These are phyloP conservation scores for Cylindrodendrum hubeiense DNA, from an alignment of 2,329 filamentous ascomycete species.

Conservation along the genomic window DNA sequence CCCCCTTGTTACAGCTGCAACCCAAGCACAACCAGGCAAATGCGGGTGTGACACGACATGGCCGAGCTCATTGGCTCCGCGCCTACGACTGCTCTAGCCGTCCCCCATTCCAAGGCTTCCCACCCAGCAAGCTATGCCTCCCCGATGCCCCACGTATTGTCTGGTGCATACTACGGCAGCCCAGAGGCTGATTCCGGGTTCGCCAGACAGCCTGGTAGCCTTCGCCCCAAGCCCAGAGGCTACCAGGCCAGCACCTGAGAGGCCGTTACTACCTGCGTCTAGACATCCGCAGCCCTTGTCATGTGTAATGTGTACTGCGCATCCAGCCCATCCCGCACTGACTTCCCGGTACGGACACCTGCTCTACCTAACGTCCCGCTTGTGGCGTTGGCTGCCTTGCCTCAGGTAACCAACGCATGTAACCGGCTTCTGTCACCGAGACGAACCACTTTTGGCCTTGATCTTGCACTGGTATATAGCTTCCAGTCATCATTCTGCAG, in stretches of 20 bases:
- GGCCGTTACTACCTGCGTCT: no score
- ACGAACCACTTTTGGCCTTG: slow-evolving; percentile 1
- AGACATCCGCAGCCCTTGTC: background rate
- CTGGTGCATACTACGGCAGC: background rate
- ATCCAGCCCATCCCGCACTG: background rate
- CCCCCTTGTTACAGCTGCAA: slow-evolving; percentile 30
- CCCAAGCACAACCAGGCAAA: slow-evolving; percentile 33
- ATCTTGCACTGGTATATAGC: slow-evolving; percentile 3
- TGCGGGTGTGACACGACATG: slow-evolving; percentile 39
- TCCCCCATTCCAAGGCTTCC: slow-evolving; percentile 20
- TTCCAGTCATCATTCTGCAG: background rate
- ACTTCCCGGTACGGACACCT: background rate
- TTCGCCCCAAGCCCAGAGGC: background rate
- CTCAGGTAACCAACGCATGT: background rate
- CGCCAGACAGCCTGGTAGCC: background rate
- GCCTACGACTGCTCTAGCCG: background rate
- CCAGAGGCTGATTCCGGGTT: background rate
- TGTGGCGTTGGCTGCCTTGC: slow-evolving; percentile 2
- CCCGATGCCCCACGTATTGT: background rate
- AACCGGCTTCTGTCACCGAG: slow-evolving; percentile 3
- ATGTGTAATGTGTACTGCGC: slow-evolving; percentile 4
- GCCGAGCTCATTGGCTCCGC: slow-evolving; percentile 34
- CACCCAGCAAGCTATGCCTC: background rate
- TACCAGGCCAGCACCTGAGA: background rate
- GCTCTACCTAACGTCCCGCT: background rate